These are phyloP conservation scores for Tripidium arundinaceum DNA, from an alignment of 202 grass and related monocot genomes.

Conservation along the genomic window DNA sequence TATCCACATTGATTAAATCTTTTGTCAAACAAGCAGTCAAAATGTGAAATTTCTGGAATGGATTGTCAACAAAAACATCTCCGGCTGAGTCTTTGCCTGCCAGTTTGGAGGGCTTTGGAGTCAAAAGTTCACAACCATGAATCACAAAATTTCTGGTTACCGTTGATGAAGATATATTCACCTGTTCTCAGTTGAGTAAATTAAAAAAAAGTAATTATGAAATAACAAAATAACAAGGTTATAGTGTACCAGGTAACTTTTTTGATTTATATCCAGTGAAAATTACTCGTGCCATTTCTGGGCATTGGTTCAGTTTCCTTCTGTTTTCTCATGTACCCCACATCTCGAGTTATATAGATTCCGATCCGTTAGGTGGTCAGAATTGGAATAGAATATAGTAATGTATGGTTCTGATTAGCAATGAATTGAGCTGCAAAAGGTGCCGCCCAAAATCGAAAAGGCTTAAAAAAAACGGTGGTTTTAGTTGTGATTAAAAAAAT, in stretches of 20 bases:
- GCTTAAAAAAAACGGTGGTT: not conserved
- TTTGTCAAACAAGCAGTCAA: not conserved
- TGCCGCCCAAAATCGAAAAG: not conserved
- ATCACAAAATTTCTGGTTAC: not conserved
- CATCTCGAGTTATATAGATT: not conserved
- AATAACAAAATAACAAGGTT: not conserved
- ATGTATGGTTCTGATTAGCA: not conserved
- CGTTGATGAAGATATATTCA: not conserved
- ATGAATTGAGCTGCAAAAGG: conserved; percentile 7
- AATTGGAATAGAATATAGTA: not conserved
- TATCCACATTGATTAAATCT: not conserved
- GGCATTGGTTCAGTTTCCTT: not conserved
- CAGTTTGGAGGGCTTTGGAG: not conserved
- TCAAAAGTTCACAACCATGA: not conserved
- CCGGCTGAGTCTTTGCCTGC: not conserved
- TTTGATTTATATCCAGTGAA: not conserved
- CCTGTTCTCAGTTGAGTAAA: conserved; percentile 2
- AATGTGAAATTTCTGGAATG: not conserved
- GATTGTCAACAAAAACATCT: not conserved
- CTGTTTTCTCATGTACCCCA: not conserved
- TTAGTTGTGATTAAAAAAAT: not conserved
- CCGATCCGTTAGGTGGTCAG: not conserved
- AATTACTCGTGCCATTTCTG: not conserved
- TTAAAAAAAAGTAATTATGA: not conserved
- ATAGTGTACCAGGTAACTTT: not conserved